A percentile compares a stretch with the other conserved stretches of the same genome.
These are phyloP conservation scores for Cudoniella acicularis DNA, from an alignment of 495 filamentous ascomycete species.

Conservation along the genomic window DNA sequence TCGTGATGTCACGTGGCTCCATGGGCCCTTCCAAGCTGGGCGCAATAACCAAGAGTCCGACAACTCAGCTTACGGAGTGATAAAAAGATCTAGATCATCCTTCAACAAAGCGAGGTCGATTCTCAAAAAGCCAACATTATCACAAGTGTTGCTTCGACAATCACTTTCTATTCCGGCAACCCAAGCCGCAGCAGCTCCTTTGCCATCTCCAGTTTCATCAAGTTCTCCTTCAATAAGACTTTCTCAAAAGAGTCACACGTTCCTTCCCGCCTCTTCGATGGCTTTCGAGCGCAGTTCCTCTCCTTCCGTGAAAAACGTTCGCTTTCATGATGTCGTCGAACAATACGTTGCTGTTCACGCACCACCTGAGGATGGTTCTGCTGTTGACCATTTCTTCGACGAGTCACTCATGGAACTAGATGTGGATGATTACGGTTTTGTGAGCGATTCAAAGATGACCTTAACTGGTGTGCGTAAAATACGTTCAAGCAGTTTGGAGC, in stretches of 20 bases:
- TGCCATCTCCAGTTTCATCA: no score
- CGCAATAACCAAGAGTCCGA: constrained; percentile 71
- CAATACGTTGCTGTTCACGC: constrained; percentile 89
- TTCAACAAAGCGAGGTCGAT: constrained; percentile 66
- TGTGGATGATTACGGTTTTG: neutral
- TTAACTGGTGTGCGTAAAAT: neutral
- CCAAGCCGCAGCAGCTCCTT: no score
- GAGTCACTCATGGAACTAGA: neutral
- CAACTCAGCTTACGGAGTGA: constrained; percentile 29
- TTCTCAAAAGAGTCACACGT: constrained; percentile 39
- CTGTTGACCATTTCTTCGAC: neutral
- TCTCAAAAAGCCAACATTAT: constrained; percentile 89
- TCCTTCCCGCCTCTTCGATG: neutral
- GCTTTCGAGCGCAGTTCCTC: neutral
- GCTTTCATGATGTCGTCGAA: constrained; percentile 85
- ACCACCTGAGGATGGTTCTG: no score
- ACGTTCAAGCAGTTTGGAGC: neutral
- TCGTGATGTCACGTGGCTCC: constrained; percentile 93
- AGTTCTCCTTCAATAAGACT: constrained; percentile 48
- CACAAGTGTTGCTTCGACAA: constrained; percentile 84
- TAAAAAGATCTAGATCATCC: neutral
- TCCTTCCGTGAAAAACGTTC: constrained; percentile 35
- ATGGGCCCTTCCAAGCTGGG: constrained; percentile 80
- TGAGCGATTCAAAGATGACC: neutral
- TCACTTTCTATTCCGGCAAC: constrained; percentile 66